Evolutionary conservation across 768 basidiomycete species (phyloP).

Genomic region (Leccinum pellstonianum): DNA sequence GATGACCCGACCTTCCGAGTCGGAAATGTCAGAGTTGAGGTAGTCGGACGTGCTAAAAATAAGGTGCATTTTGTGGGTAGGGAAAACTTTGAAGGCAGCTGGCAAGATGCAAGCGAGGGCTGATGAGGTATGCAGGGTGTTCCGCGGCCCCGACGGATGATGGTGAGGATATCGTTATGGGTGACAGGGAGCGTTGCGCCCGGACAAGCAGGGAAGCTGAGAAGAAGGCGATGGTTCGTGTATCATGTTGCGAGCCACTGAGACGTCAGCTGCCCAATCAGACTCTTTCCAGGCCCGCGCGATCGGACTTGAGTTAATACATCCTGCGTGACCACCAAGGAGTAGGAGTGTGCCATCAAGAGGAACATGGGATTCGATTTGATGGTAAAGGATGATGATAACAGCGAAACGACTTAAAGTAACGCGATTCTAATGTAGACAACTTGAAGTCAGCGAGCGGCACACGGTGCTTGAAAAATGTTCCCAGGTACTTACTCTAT

Average conservation of each 20-base stretch:
- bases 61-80: conserved; percentile 17
- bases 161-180: neutral
- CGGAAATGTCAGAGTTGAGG: conserved; percentile 20
- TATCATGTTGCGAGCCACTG: conserved; percentile 14
- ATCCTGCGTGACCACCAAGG: neutral
- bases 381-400: too few relatives aligned
- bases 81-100: neutral
- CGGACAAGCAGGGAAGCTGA: conserved; percentile 4
- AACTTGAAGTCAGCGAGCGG: too few relatives aligned
- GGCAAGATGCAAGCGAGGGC: neutral
- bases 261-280: conserved; percentile 8
- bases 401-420: neutral
- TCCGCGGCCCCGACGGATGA: neutral
- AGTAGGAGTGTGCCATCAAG: too few relatives aligned
- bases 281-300: neutral
- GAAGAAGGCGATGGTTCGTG: neutral
- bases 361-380: too few relatives aligned
- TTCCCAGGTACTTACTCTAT: neutral
- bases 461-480: too few relatives aligned
- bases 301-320: neutral
- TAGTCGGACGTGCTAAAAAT: conserved; percentile 21
- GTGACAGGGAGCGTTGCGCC: neutral
- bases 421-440: neutral
- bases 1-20: conserved; percentile 19
- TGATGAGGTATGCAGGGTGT: neutral